Evolutionary conservation across 495 filamentous ascomycete species (phyloP).

Genomic region (Penicillium flavigenum): DNA sequence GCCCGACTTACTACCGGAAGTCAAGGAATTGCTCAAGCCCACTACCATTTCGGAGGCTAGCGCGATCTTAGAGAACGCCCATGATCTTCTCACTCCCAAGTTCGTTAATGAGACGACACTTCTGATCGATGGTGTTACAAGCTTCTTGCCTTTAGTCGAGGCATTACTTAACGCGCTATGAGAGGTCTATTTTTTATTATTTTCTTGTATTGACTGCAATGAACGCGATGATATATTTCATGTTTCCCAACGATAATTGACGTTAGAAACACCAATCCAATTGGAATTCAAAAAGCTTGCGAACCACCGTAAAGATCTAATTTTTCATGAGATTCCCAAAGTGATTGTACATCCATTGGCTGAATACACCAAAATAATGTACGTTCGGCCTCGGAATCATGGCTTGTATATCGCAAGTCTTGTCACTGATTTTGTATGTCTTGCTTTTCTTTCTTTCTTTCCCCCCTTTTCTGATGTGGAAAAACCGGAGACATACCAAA

Average conservation of each 20-base stretch:
- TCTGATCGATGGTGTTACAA: slow-evolving; percentile 29
- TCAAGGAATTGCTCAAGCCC: slow-evolving; percentile 32
- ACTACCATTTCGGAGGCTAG: slow-evolving; percentile 38
- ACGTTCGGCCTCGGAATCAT: too few relatives aligned
- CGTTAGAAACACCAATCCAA: too few relatives aligned
- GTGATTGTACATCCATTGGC: too few relatives aligned
- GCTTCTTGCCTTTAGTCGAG: slow-evolving; percentile 30
- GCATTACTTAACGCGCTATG: slow-evolving; percentile 29
- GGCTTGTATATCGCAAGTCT: too few relatives aligned
- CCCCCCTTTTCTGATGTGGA: too few relatives aligned
- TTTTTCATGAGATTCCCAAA: too few relatives aligned
- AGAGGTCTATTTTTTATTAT: slow-evolving; percentile 14
- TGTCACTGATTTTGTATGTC: too few relatives aligned
- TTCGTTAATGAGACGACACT: slow-evolving; percentile 41
- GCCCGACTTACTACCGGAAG: slow-evolving; percentile 29
- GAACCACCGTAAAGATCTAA: too few relatives aligned
- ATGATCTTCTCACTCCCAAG: slow-evolving; percentile 37
- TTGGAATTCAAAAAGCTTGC: too few relatives aligned
- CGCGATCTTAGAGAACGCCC: slow-evolving; percentile 43
- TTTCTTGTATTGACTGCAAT: slow-evolving; percentile 10
- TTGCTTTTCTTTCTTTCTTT: too few relatives aligned
- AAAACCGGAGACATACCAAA: too few relatives aligned
- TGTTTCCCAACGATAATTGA: slow-evolving; percentile 14
- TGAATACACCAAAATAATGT: too few relatives aligned
- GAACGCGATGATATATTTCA: slow-evolving; percentile 8